These are phyloP conservation scores for Erucastrum elatum DNA, from an alignment of 345 rosid genomes.

Conservation along the genomic window DNA sequence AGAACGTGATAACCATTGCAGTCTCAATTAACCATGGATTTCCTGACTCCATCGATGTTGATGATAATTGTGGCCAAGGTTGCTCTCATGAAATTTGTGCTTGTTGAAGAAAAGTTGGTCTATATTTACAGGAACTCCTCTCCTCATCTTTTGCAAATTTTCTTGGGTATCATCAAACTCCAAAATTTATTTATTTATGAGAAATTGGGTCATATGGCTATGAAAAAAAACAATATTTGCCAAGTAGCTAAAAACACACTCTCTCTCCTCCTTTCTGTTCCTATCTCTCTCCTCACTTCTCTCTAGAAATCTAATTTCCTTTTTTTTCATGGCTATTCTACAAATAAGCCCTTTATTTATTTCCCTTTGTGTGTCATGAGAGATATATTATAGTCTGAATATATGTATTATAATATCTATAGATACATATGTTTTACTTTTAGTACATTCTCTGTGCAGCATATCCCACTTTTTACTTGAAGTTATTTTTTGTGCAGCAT, in stretches of 20 bases:
- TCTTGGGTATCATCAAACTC: background rate
- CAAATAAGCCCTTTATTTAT: background rate
- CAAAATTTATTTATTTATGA: background rate
- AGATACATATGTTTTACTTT: background rate
- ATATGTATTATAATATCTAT: background rate
- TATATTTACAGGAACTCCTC: background rate
- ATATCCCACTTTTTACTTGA: background rate
- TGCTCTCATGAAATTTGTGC: conserved; percentile 39
- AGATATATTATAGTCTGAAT: background rate
- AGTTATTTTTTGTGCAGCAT: background rate
- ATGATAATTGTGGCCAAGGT: conserved; percentile 21
- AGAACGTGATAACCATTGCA: conserved; percentile 26
- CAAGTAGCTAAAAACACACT: no score
- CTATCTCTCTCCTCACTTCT: no score
- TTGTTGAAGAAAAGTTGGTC: conserved; percentile 32
- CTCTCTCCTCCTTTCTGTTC: no score
- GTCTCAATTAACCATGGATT: conserved; percentile 24
- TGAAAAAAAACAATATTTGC: no score
- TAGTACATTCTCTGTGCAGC: background rate
- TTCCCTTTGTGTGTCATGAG: background rate
- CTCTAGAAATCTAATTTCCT: no score
- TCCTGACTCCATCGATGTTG: conserved; percentile 15
- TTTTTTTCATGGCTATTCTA: no score
- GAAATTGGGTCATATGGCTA: no score
- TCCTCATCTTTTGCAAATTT: background rate